Base-by-base conservation (phyloP, 2,329 filamentous ascomycete genomes). In the Trichoderma atroviride region DNA sequence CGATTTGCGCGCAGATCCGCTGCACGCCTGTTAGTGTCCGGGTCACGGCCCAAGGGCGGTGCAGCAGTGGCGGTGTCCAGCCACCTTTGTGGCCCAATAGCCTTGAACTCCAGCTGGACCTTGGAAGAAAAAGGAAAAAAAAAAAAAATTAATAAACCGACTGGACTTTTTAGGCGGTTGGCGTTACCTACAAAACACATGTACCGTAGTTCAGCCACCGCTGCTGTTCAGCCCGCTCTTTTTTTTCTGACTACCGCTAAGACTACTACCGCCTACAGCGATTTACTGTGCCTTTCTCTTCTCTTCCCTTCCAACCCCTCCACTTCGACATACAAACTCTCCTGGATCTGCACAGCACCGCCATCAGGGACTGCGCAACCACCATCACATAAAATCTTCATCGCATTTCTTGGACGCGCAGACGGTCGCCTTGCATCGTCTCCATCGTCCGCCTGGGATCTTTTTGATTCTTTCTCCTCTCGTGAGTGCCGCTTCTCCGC, bases 401-500 rank as follows among this genome's bases (percentile, higher is more conserved):
- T 61, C 58, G 29, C 35, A 52, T 60, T 50, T 11, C 24, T 27
- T 6, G 58, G 59, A 71, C 67, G 71, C 73, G 71, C 68, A 72
- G 63, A 69, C 68, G 68, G 43, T 67, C 43, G 66, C 71, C 56
- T 67, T 68, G 72, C 72, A 72, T 74, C 72, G 73, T 69, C 70
- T 63, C 37, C 69, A 56, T 40, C 60, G 50, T 59, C 47, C 53
- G 40, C 40, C 40, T 69, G 31, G 67, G 61, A 13, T 31, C 31
- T 50, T 59, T 59, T 70, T 61, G 61, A 56, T 69, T 63, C 62
- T 65, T 69, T 69, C 5, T 73, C 59, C 55, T 69, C 58, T 74
- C 74, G 71, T 61, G 66, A 72, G 78, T 79, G 73, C 76, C 75
- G 76, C 72, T 69, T 71, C 59, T 70, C 66, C 61, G 60, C 69